Conservation (phyloP, 352 stramenopile species). For the Detonula confervacea region DNA sequence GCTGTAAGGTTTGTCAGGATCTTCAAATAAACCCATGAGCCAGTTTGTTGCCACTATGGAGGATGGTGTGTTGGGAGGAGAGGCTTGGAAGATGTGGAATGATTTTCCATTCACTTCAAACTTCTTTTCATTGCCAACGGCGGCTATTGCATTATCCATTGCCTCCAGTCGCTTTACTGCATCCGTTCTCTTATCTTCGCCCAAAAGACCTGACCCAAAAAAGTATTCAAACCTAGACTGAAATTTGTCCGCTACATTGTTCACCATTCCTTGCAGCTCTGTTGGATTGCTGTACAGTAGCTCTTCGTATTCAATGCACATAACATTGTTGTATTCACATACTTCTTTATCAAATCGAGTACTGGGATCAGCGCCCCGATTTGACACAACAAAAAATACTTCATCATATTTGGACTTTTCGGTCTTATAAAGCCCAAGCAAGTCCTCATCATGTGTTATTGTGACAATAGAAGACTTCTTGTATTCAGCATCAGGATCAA, state of each 20-base stretch:
- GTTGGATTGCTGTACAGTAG: slow-evolving; percentile 42
- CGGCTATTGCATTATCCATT: slow-evolving; percentile 27
- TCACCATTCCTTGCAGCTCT: slow-evolving; percentile 34
- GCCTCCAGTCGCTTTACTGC: slow-evolving; percentile 25
- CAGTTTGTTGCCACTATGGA: slow-evolving; percentile 40
- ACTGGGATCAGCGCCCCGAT: slow-evolving; percentile 15
- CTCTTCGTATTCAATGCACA: slow-evolving; percentile 49
- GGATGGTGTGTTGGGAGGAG: slow-evolving; percentile 23
- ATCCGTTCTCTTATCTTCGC: slow-evolving; percentile 11
- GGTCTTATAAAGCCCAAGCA: slow-evolving; percentile 55
- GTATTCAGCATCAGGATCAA: slow-evolving; percentile 43
- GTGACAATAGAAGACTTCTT: slow-evolving; percentile 45
- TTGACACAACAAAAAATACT: slow-evolving; percentile 54
- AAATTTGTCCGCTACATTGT: slow-evolving; percentile 42
- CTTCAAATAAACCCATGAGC: slow-evolving; percentile 55
- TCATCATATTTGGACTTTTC: slow-evolving; percentile 50
- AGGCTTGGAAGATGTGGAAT: slow-evolving; percentile 49
- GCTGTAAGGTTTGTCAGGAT: slow-evolving; percentile 39
- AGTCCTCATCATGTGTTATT: slow-evolving; percentile 33
- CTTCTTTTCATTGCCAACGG: neutral
- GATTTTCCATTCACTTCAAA: slow-evolving; percentile 46
- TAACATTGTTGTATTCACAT: slow-evolving; percentile 49
- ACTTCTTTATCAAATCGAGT: slow-evolving; percentile 19
- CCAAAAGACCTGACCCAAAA: slow-evolving; percentile 14
- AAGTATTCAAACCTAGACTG: slow-evolving; percentile 34